These are phyloP conservation scores for Fusarium camptoceras DNA, from an alignment of 2,329 filamentous ascomycete species.

Conservation along the genomic window DNA sequence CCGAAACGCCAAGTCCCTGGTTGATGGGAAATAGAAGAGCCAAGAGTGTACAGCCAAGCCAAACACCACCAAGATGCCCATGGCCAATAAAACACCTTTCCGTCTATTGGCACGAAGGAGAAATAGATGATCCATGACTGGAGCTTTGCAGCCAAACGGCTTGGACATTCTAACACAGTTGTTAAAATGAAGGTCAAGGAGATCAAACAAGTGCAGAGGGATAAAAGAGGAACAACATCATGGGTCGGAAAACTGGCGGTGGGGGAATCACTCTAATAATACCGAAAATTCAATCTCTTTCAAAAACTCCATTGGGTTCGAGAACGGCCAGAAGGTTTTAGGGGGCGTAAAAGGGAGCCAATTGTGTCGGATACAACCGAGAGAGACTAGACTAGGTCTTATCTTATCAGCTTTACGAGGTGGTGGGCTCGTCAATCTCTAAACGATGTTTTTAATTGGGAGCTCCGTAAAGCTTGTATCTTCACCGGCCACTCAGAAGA, in stretches of 20 bases:
- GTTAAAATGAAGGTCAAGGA: not conserved
- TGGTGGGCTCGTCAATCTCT: not conserved
- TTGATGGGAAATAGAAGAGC: constrained; percentile 11
- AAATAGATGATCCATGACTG: constrained; percentile 1
- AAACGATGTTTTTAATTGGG: not conserved
- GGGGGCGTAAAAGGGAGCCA: not conserved
- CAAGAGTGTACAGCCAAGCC: constrained; percentile 11
- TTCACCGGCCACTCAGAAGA: not conserved
- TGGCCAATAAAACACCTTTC: constrained; percentile 11
- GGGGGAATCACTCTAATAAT: not conserved
- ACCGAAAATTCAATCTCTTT: not conserved
- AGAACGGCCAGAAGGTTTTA: not conserved
- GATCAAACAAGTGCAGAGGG: not conserved
- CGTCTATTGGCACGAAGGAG: constrained; percentile 11
- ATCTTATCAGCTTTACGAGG: not conserved
- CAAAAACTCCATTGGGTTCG: not conserved
- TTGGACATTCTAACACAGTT: not conserved
- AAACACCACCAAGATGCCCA: constrained; percentile 10
- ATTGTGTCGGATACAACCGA: not conserved
- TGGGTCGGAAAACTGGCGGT: not conserved
- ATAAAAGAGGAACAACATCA: not conserved
- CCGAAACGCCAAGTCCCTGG: not conserved
- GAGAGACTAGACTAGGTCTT: not conserved
- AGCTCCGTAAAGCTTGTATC: not conserved
- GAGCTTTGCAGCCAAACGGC: not conserved